These are phyloP conservation scores for Sugiyamaella castrensis DNA, from an alignment of 1,139 yeast genomes.

Conservation along the genomic window DNA sequence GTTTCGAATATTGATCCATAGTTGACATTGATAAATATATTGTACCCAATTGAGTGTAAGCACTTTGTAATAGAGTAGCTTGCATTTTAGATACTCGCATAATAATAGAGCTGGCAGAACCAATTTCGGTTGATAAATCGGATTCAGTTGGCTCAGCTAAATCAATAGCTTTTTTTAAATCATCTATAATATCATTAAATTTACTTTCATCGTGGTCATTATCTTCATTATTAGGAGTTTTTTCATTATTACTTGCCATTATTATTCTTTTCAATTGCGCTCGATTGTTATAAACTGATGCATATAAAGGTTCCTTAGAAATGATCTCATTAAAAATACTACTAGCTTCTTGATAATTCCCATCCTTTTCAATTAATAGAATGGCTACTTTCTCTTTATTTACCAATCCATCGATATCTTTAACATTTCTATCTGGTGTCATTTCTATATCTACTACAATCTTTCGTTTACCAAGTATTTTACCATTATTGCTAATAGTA, in stretches of 20 bases:
- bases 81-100: slow-evolving; percentile 32
- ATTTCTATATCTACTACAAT: slow-evolving; percentile 25
- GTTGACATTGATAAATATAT: slow-evolving; percentile 25
- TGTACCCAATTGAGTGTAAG: slow-evolving; percentile 34
- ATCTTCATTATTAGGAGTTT: neutral
- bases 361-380: slow-evolving; percentile 20
- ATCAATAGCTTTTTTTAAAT: slow-evolving; percentile 29
- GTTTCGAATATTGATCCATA: neutral
- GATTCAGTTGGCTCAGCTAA: slow-evolving; percentile 26
- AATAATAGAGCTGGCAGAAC: too few relatives aligned
- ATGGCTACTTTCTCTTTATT: slow-evolving; percentile 29
- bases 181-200: slow-evolving; percentile 19
- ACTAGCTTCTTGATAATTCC: slow-evolving; percentile 19
- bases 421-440: slow-evolving; percentile 30
- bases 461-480: neutral
- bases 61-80: slow-evolving; percentile 33
- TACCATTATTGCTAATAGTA: slow-evolving; percentile 1
- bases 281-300: slow-evolving; percentile 37
- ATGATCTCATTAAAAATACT: slow-evolving; percentile 26
- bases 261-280: slow-evolving; percentile 32
- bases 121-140: neutral
- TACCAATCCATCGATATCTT: slow-evolving; percentile 23
- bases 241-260: neutral
- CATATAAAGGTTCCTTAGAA: slow-evolving; percentile 29
- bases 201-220: neutral